Base-by-base conservation (phyloP, 1,284 basidiomycete species). In the Ganoderma lingzhi region DNA sequence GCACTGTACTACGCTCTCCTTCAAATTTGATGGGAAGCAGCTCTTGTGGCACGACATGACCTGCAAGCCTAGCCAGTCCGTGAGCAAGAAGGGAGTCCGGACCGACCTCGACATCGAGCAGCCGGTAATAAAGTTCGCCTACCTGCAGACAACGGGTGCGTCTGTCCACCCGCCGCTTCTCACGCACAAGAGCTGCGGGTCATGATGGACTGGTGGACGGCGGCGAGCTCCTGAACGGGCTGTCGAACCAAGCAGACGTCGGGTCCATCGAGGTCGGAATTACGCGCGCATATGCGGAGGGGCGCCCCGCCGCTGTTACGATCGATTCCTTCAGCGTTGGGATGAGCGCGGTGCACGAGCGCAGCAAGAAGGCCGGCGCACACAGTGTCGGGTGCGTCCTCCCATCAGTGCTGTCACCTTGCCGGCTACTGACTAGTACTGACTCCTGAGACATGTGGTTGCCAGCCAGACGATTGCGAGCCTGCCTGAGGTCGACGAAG, bases 321-420 rank as follows among this genome's bases (percentile, higher is more conserved):
- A 35, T 64, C 28, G 66, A 51, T 2, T 23, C 32, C 8, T 70
- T 67, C 32, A 51, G 35, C 32, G n/a, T n/a, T n/a, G 35, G 15
- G 56, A 65, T 68, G 15, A 68, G 58, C 15, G 42, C 65, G 2
- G 64, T 75, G 14, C 74, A 75, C 44, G 74, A 75, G 61, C 66
- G 71, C 2, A 72, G 67, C 44, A 75, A 75, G 68, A 75, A 75
- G 56, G 74, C 74, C 5, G 74, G 74, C 10, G 62, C 71, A 17
- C 74, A 75, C 39, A 71, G 67, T 61, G 71, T 75, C 10, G 58
- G 63, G 74, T 75, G 59, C 42, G 74, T 72, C 19, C 15, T 32
- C 6, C 14, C 15, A 6, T 30, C 19, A 30, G 14, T 53, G 12
- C 19, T 35, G 32, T 39, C 14, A 8, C 5, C 23, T 23, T 32